Percentiles rank a stretch among this genome's conserved stretches.
Conservation (phyloP, 176 grass and related monocot genomes). For the Otatea glauca region DNA sequence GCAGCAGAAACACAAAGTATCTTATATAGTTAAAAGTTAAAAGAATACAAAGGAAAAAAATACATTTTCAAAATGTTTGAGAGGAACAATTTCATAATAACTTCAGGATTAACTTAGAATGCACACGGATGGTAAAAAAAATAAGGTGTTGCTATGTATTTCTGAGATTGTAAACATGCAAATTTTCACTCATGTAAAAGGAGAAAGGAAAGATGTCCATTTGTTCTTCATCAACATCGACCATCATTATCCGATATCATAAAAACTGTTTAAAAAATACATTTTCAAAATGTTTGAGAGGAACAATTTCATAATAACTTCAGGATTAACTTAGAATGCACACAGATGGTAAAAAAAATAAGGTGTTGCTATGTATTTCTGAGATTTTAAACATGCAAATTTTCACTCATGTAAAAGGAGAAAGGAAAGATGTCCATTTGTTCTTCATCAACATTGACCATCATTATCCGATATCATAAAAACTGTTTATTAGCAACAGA, state of each 20-base stretch:
- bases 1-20: constrained; percentile 21
- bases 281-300: constrained; percentile 14
- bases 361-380: constrained; percentile 5
- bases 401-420: background rate
- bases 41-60: constrained; percentile 1
- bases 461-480: background rate
- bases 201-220: background rate
- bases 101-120: constrained; percentile 23
- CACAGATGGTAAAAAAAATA: constrained; percentile 23
- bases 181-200: background rate
- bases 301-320: constrained; percentile 36
- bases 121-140: constrained; percentile 17
- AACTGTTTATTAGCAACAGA: constrained; percentile 10
- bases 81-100: constrained; percentile 33
- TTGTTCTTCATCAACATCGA: constrained; percentile 7
- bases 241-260: background rate
- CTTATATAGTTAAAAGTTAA: constrained; percentile 4
- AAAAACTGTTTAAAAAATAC: background rate
- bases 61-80: constrained; percentile 3
- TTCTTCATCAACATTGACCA: constrained; percentile 4
- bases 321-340: constrained; percentile 7
- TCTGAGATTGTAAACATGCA: background rate
- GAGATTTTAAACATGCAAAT: background rate
- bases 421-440: background rate
- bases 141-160: constrained; percentile 9